phyloP scores from a whole-genome alignment of 1,139 yeast species.

The Blastobotrys illinoisensis region DNA sequence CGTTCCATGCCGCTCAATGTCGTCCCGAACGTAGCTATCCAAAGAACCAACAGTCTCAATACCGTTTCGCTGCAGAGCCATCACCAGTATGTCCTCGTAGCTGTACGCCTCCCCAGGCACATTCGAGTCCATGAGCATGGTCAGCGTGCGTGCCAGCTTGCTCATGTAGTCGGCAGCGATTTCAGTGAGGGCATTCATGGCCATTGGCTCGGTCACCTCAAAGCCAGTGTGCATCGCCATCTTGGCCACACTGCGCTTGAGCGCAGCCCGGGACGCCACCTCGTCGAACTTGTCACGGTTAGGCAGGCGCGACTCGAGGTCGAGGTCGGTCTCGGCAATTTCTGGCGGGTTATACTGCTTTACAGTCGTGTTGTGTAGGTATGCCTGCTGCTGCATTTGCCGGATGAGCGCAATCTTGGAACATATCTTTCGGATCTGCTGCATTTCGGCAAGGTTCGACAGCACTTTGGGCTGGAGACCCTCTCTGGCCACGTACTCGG shows the following conservation, averaged over 20 bases:
- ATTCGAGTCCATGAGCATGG: conserved; percentile 35
- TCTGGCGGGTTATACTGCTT: conserved; percentile 62
- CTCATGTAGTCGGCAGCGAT: conserved; percentile 75
- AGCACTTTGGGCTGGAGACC: conserved; percentile 61
- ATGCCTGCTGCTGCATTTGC: conserved; percentile 83
- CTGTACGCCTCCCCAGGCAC: conserved; percentile 32
- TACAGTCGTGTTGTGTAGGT: conserved; percentile 68
- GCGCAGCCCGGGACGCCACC: conserved; percentile 57
- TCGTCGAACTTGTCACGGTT: conserved; percentile 56
- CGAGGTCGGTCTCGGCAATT: conserved; percentile 65
- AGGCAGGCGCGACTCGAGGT: conserved; percentile 68
- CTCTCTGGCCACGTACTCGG: conserved; percentile 39
- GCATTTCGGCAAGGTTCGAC: conserved; percentile 71
- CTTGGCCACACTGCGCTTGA: conserved; percentile 68
- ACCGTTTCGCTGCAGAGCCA: conserved; percentile 78
- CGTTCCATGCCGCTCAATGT: conserved; percentile 59
- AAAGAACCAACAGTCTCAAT: conserved; percentile 72
- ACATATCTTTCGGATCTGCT: conserved; percentile 80
- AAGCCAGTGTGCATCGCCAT: conserved; percentile 91
- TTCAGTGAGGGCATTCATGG: conserved; percentile 75
- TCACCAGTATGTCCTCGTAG: conserved; percentile 47
- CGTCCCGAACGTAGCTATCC: conserved; percentile 69
- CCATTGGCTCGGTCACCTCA: conserved; percentile 74
- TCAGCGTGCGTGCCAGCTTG: conserved; percentile 67
- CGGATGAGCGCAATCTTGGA: conserved; percentile 83